These are phyloP conservation scores for Fraxinus quadrangulata DNA, from an alignment of 257 asterid genomes.

Conservation along the genomic window DNA sequence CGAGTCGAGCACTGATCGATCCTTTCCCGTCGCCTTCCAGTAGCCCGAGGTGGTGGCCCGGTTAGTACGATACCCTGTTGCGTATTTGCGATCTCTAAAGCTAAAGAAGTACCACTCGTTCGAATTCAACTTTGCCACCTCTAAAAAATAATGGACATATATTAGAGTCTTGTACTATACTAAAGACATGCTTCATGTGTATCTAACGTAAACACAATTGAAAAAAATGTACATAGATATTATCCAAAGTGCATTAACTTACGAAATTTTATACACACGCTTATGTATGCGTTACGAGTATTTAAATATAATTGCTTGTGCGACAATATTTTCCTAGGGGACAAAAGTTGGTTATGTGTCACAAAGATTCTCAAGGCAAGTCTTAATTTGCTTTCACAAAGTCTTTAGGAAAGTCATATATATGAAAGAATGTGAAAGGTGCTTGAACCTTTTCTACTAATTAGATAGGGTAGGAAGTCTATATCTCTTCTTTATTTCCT, in stretches of 20 bases:
- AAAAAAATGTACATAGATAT: neutral
- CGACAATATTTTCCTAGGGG: conserved; percentile 36
- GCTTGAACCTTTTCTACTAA: conserved; percentile 35
- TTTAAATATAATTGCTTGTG: conserved; percentile 32
- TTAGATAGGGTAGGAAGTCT: conserved; percentile 48
- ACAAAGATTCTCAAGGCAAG: conserved; percentile 39
- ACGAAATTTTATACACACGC: neutral
- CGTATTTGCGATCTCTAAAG: conserved; percentile 76
- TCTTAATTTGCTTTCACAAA: conserved; percentile 30
- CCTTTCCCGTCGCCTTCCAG: conserved; percentile 95
- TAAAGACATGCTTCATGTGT: neutral
- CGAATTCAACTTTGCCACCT: conserved; percentile 74
- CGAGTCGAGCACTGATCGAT: conserved; percentile 58
- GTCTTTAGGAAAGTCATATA: conserved; percentile 32
- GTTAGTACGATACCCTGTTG: conserved; percentile 75
- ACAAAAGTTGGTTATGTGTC: conserved; percentile 58
- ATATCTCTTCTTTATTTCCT: conserved; percentile 25
- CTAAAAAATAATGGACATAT: conserved; percentile 27
- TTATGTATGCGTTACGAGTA: conserved; percentile 14
- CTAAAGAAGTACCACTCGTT: conserved; percentile 92
- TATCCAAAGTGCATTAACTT: neutral
- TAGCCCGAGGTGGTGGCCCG: conserved; percentile 75
- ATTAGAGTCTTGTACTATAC: neutral
- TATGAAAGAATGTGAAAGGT: conserved; percentile 35
- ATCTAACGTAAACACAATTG: neutral